These are phyloP conservation scores for Erodium maritimum DNA, from an alignment of 345 rosid genomes.

Conservation along the genomic window DNA sequence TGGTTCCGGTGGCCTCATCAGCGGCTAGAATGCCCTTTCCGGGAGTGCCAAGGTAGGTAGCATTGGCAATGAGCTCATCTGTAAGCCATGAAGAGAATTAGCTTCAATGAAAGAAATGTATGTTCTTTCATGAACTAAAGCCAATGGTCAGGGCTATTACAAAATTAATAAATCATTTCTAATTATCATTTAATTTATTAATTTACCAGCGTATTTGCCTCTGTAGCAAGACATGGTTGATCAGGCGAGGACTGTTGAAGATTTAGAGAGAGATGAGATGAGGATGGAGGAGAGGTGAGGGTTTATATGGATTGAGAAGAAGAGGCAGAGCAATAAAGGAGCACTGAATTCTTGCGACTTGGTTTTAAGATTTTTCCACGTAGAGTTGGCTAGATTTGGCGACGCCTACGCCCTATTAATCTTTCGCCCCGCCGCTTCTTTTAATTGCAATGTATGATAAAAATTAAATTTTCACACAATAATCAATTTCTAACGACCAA, in stretches of 20 bases:
- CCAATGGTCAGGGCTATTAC: background rate
- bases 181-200: no score
- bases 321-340: no score
- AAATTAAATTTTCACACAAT: no score
- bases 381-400: no score
- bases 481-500: no score
- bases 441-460: no score
- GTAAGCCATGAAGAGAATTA: background rate
- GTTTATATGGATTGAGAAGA: no score
- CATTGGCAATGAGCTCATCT: conserved; percentile 79
- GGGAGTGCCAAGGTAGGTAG: conserved; percentile 90
- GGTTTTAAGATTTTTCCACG: no score
- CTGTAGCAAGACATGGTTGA: conserved; percentile 61
- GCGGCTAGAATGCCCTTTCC: conserved; percentile 98
- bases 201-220: conserved; percentile 71
- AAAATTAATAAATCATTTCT: no score
- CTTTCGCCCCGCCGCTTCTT: no score
- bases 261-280: background rate
- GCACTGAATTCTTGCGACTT: no score
- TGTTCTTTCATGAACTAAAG: background rate
- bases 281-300: background rate
- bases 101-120: background rate
- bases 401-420: no score
- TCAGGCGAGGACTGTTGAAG: background rate
- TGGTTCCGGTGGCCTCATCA: conserved; percentile 92